Conservation (phyloP, 2,329 filamentous ascomycete species). For the Harringtonia lauricola region DNA sequence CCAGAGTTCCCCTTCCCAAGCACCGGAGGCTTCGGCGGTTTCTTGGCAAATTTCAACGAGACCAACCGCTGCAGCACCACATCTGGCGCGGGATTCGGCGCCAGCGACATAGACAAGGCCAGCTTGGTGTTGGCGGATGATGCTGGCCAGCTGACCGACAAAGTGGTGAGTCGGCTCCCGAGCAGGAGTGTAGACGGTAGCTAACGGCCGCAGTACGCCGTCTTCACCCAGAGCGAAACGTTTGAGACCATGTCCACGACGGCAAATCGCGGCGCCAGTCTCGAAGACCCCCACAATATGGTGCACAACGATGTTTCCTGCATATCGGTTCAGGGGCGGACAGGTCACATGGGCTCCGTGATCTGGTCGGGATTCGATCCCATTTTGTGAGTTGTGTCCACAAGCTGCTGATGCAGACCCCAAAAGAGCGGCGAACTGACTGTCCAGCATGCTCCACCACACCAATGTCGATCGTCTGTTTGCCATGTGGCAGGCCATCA, state of each 20-base stretch:
- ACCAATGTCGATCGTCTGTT: constrained; percentile 51
- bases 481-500: constrained; percentile 34
- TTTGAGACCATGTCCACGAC: constrained; percentile 30
- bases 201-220: constrained; percentile 25
- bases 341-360: constrained; percentile 23
- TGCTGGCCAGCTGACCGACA: constrained; percentile 16
- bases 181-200: no score
- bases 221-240: constrained; percentile 24
- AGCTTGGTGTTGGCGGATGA: constrained; percentile 13
- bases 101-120: constrained; percentile 22
- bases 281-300: constrained; percentile 33
- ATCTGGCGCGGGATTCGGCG: constrained; percentile 23
- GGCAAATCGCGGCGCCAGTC: constrained; percentile 24
- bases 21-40: constrained; percentile 17
- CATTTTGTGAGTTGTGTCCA: constrained; percentile 27
- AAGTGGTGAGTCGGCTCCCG: constrained; percentile 11
- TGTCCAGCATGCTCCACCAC: constrained; percentile 35
- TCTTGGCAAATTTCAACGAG: constrained; percentile 18
- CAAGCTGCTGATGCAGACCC: not conserved
- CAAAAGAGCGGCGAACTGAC: not conserved
- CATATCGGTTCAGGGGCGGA: constrained; percentile 15
- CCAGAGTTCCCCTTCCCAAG: constrained; percentile 25
- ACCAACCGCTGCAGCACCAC: constrained; percentile 28
- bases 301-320: constrained; percentile 29
- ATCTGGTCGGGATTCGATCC: constrained; percentile 33